These are phyloP conservation scores for Candida labiduridarum DNA, from an alignment of 1,139 yeast genomes.

Conservation along the genomic window DNA sequence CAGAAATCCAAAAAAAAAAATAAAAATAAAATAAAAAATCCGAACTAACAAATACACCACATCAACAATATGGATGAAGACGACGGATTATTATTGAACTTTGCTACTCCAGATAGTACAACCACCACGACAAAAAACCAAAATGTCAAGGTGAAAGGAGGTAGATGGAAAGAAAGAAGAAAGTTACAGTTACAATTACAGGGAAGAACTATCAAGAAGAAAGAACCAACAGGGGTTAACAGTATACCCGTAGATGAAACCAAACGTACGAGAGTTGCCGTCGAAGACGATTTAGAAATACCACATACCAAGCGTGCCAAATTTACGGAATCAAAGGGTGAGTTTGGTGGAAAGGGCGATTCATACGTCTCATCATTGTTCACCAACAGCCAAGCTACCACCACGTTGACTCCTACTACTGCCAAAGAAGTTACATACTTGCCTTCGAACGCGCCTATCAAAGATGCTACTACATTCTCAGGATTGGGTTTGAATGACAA, in stretches of 20 bases:
- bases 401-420: conserved; percentile 28
- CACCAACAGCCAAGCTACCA: conserved; percentile 62
- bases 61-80: conserved; percentile 36
- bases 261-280: conserved; percentile 11
- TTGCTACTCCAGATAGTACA: conserved; percentile 43
- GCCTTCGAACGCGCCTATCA: conserved; percentile 87
- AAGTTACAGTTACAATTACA: conserved; percentile 51
- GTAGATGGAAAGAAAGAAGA: conserved; percentile 80
- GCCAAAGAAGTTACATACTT: conserved; percentile 23
- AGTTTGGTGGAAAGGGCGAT: conserved; percentile 52
- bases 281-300: conserved; percentile 16
- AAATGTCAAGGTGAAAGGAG: conserved; percentile 57
- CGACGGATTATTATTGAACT: conserved; percentile 69
- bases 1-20: not conserved
- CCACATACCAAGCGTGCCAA: conserved; percentile 28
- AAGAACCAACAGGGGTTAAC: conserved; percentile 39
- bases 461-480: conserved; percentile 66
- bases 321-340: conserved; percentile 47
- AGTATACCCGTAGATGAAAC: conserved; percentile 30
- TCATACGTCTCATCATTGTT: conserved; percentile 84
- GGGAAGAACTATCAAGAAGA: conserved; percentile 42
- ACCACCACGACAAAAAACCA: conserved; percentile 15
- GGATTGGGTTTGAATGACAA: conserved; percentile 68
- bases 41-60: not conserved
- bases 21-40: not conserved